These are phyloP conservation scores for Monosporascus sp. DNA, from an alignment of 2,329 filamentous ascomycete species.

Conservation along the genomic window DNA sequence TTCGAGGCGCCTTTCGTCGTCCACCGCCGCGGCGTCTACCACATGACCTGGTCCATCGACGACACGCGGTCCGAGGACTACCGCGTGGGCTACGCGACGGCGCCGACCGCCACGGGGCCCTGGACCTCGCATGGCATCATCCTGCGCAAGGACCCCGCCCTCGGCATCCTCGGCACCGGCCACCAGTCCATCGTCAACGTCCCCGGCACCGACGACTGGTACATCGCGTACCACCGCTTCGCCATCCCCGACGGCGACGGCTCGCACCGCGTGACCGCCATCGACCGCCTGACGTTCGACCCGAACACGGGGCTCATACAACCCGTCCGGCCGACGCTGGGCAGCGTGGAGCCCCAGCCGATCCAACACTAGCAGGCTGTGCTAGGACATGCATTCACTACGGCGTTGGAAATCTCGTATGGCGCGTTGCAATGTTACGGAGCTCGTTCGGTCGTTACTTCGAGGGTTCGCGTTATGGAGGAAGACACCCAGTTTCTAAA, in stretches of 20 bases:
- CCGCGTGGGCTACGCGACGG: constrained; percentile 39
- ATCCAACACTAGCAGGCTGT: background rate
- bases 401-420: too few relatives aligned
- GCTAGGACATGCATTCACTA: too few relatives aligned
- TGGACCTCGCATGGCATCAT: constrained; percentile 38
- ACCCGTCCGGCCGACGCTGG: constrained; percentile 29
- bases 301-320: constrained; percentile 30
- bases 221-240: constrained; percentile 42
- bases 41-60: constrained; percentile 41
- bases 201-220: constrained; percentile 41
- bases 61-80: constrained; percentile 40
- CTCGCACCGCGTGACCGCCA: constrained; percentile 34
- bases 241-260: constrained; percentile 37
- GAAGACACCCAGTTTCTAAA: too few relatives aligned
- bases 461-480: too few relatives aligned
- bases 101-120: constrained; percentile 29
- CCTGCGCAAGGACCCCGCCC: constrained; percentile 31
- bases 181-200: constrained; percentile 39
- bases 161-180: constrained; percentile 38
- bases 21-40: constrained; percentile 37
- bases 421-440: too few relatives aligned
- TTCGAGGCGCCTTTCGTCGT: constrained; percentile 37
- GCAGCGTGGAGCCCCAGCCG: constrained; percentile 18
- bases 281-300: constrained; percentile 35
- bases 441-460: too few relatives aligned